A percentile compares a stretch with the other conserved stretches of the same genome.
These are phyloP conservation scores for Boletellus ananas DNA, from an alignment of 768 basidiomycete species.

Conservation along the genomic window DNA sequence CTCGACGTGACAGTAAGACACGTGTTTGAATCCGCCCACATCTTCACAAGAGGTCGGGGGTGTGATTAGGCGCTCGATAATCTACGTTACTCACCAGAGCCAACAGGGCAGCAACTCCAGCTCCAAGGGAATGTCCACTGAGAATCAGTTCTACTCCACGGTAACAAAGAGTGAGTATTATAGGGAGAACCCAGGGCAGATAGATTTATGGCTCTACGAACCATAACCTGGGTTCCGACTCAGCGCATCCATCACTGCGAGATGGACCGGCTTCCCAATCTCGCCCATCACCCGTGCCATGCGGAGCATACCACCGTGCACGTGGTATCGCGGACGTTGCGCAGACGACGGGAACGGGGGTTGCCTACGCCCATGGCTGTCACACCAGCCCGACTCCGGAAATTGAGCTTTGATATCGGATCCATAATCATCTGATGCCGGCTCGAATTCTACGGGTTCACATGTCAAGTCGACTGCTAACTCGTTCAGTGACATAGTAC, in stretches of 20 bases:
- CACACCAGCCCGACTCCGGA: slow-evolving; percentile 27
- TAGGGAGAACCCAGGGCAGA: background rate
- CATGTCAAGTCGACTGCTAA: slow-evolving; percentile 84
- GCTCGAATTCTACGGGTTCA: slow-evolving; percentile 64
- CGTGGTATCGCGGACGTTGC: slow-evolving; percentile 45
- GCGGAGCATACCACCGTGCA: slow-evolving; percentile 77
- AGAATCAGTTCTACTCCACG: slow-evolving; percentile 56
- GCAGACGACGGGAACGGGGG: slow-evolving; percentile 21
- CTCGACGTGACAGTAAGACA: slow-evolving; percentile 66
- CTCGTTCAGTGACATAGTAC: slow-evolving; percentile 86
- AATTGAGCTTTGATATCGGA: slow-evolving; percentile 35
- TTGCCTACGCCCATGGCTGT: slow-evolving; percentile 18
- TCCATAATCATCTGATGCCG: slow-evolving; percentile 37
- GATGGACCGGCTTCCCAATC: slow-evolving; percentile 70
- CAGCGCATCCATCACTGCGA: slow-evolving; percentile 69
- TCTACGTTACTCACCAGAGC: slow-evolving; percentile 51
- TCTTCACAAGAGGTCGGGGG: slow-evolving; percentile 38
- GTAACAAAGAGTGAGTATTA: slow-evolving; percentile 2
- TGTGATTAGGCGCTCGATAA: background rate
- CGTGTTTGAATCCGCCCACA: slow-evolving; percentile 82
- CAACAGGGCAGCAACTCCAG: slow-evolving; percentile 73
- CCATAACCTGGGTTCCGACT: slow-evolving; percentile 68
- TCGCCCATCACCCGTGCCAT: slow-evolving; percentile 80
- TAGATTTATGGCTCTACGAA: slow-evolving; percentile 33
- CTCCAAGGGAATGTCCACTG: slow-evolving; percentile 82